These are phyloP conservation scores for Colletotrichum sp. DNA, from an alignment of 2,329 filamentous ascomycete genomes.

Conservation along the genomic window DNA sequence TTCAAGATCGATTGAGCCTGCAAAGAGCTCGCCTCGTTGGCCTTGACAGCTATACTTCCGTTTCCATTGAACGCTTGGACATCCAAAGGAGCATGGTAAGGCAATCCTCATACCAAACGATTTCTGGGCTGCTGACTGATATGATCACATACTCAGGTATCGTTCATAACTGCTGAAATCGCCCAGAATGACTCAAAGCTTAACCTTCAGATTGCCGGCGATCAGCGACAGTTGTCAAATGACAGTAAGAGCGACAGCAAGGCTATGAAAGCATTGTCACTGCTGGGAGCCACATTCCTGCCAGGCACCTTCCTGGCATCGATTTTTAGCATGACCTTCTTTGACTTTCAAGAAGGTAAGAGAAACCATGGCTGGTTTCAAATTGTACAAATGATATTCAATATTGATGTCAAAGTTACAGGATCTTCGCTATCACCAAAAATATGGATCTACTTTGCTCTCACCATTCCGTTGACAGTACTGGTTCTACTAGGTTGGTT, in stretches of 20 bases:
- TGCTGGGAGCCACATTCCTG: background rate
- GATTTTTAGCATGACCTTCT: background rate
- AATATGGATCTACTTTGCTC: background rate
- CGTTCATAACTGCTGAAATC: background rate
- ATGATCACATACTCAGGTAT: background rate
- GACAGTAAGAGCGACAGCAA: background rate
- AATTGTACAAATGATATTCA: fast-evolving
- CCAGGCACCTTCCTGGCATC: background rate
- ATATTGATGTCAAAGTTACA: fast-evolving
- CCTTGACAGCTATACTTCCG: background rate
- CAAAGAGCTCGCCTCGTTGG: background rate
- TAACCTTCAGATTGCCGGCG: background rate
- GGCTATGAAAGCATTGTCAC: background rate
- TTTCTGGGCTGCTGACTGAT: background rate
- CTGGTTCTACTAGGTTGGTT: background rate
- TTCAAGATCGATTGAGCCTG: background rate
- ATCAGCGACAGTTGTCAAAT: background rate
- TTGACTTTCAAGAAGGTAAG: background rate
- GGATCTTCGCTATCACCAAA: background rate
- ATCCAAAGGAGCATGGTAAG: background rate
- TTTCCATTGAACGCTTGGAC: background rate
- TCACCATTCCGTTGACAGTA: background rate
- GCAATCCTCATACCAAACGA: fast-evolving
- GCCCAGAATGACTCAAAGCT: background rate
- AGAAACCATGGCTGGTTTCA: background rate